Evolutionary conservation across 192 early-diverging fungal genomes (phyloP), one percentile per base, ranked within the genome.

Genomic region (Coemansia sp.): DNA sequence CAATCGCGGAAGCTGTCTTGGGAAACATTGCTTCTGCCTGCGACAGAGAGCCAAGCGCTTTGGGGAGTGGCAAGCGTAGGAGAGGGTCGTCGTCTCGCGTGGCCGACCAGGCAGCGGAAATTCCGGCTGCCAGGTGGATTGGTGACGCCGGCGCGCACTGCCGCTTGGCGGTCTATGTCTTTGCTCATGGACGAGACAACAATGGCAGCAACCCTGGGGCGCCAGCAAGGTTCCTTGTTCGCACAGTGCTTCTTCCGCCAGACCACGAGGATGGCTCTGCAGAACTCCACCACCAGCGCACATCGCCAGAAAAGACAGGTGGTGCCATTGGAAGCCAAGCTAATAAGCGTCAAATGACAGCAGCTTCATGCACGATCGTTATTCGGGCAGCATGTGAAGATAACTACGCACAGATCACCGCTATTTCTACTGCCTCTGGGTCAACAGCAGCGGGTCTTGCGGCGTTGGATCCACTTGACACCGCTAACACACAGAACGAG

Each of bases 141-240:
- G 23, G 55, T 52, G 43, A 26, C 31, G 55, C 2, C 15, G 61
- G 21, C 29, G 28, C 12, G 42, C 9, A 49, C 6, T 56, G 25
- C 18, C 59, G 59, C 4, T 31, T 68, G 65, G 69, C 68, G 13
- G 74, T 71, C 25, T 71, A 68, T 42, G 65, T 67, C 46, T 77
- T 71, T 60, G 46, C 58, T 15, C 49, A 43, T 26, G 26, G 4
- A 18, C 49, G 28, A 10, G 63, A 56, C 20, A 60, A 48, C 23
- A 23, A 16, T 33, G 31, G 53, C 28, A 7, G 51, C 51, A 53
- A 26, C n/a, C n/a, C n/a, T 13, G n/a, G 52, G 18, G 1, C 13
- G 8, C 3, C 10, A 10, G 26, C 21, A 29, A 39, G 13, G 21
- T 23, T 49, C n/a, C 61, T 75, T 59, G 64, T 75, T 21, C 48